These are phyloP conservation scores for Coriaria nepalensis DNA, from an alignment of 306 rosid genomes.

Conservation along the genomic window DNA sequence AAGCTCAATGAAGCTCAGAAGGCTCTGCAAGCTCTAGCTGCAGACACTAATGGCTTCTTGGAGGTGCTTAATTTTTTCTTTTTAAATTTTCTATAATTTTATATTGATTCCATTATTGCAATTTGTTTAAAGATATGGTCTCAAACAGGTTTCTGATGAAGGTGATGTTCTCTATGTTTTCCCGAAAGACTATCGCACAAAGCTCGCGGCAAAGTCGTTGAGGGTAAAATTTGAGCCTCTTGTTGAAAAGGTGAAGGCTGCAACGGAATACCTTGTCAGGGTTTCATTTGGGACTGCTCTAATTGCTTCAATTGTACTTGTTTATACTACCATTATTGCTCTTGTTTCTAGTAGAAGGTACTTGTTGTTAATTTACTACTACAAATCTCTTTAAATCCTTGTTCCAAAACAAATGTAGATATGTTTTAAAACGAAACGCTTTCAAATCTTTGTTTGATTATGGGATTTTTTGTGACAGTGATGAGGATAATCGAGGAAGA, in stretches of 20 bases:
- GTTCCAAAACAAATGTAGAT: neutral
- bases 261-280: conserved; percentile 71
- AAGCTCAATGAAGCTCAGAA: conserved; percentile 75
- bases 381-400: neutral
- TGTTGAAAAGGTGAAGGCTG: conserved; percentile 67
- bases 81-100: neutral
- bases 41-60: conserved; percentile 77
- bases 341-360: conserved; percentile 74
- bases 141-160: conserved; percentile 80
- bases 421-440: conserved; percentile 6
- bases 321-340: conserved; percentile 88
- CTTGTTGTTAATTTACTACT: neutral
- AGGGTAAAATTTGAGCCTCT: conserved; percentile 69
- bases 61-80: conserved; percentile 36
- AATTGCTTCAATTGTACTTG: conserved; percentile 83
- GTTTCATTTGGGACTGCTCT: conserved; percentile 95
- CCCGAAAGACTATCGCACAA: conserved; percentile 68
- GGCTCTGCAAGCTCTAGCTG: conserved; percentile 82
- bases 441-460: no score
- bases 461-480: conserved; percentile 38
- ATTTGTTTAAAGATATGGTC: conserved; percentile 38
- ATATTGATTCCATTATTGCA: conserved; percentile 32
- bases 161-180: conserved; percentile 88
- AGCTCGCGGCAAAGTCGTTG: conserved; percentile 73
- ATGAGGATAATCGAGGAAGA: conserved; percentile 85